Evolutionary conservation across 495 filamentous ascomycete species (phyloP).

Genomic region (Aspergillus conjunctus): DNA sequence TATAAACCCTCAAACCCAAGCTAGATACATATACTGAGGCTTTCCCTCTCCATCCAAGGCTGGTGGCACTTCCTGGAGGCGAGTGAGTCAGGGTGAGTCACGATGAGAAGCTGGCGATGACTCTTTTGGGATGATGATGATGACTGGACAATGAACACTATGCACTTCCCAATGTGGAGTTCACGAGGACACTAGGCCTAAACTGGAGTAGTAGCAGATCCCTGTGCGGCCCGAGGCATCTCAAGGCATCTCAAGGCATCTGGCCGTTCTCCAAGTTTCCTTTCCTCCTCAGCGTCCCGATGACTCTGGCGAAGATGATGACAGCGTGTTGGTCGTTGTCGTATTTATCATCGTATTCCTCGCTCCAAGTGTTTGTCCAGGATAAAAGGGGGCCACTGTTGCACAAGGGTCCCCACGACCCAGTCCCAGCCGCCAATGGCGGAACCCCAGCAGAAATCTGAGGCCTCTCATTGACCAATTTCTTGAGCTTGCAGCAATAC

Average conservation of each 20-base stretch:
- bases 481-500: background rate
- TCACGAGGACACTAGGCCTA: constrained; percentile 2
- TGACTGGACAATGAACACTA: background rate
- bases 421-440: background rate
- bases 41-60: background rate
- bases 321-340: too few relatives aligned
- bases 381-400: too few relatives aligned
- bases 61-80: background rate
- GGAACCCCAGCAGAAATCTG: background rate
- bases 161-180: constrained; percentile 2
- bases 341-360: too few relatives aligned
- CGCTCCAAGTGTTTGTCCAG: too few relatives aligned
- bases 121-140: background rate
- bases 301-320: too few relatives aligned
- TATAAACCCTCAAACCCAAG: background rate
- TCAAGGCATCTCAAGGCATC: too few relatives aligned
- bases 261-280: too few relatives aligned
- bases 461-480: background rate
- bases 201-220: background rate
- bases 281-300: too few relatives aligned
- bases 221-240: background rate
- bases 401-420: too few relatives aligned
- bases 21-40: constrained; percentile 3
- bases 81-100: constrained; percentile 23
- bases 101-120: constrained; percentile 5